Percentiles rank a stretch among this genome's conserved stretches.
phyloP scores from a whole-genome alignment of 202 grass and related monocot genomes.

The Brachypodium distachyon region DNA sequence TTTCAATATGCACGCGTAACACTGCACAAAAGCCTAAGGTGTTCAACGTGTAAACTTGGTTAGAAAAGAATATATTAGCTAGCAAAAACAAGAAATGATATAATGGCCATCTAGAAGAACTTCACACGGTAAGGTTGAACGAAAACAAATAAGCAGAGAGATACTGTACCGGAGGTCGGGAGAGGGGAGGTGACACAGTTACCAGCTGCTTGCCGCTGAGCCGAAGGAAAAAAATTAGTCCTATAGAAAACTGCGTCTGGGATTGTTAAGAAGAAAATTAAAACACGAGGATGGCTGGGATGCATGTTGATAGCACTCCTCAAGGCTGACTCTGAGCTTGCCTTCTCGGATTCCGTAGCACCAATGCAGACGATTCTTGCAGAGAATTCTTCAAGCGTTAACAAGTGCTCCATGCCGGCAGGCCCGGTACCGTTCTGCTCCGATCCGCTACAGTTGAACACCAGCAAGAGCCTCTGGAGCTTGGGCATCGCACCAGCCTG shows the following conservation, averaged over 20 bases:
- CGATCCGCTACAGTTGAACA: background rate
- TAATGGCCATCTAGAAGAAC: background rate
- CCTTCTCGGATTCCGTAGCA: background rate
- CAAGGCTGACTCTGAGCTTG: background rate
- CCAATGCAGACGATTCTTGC: background rate
- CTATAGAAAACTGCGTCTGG: no score
- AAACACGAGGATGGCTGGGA: background rate
- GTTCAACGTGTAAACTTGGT: no score
- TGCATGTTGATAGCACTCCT: background rate
- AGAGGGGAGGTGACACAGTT: background rate
- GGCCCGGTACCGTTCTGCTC: background rate
- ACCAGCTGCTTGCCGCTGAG: background rate
- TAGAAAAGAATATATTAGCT: no score
- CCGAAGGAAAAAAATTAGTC: background rate
- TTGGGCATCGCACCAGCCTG: background rate
- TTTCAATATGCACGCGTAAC: no score
- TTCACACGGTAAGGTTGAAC: background rate
- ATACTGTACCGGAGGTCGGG: no score
- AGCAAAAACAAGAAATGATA: background rate
- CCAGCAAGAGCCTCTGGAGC: background rate
- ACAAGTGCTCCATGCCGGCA: background rate
- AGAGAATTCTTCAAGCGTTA: background rate
- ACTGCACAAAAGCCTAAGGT: no score
- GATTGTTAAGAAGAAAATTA: no score
- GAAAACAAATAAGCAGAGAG: background rate